phyloP scores from a whole-genome alignment of 1,139 yeast species.

The Pichia norvegensis region DNA sequence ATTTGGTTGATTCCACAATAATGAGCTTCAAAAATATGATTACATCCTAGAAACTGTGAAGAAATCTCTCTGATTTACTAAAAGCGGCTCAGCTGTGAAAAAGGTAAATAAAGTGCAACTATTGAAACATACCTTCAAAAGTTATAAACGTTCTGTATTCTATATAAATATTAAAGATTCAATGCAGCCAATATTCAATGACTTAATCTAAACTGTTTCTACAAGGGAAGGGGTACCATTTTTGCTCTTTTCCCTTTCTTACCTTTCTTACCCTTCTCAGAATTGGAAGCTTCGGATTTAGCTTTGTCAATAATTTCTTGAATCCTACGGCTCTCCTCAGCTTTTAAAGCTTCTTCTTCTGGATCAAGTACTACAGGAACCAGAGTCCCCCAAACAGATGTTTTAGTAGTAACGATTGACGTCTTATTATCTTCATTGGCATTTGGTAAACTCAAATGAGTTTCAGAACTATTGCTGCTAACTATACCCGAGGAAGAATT shows the following conservation, averaged over 20 bases:
- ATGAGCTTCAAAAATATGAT: no score
- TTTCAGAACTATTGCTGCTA: not conserved
- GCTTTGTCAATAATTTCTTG: conserved; percentile 46
- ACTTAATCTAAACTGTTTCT: not conserved
- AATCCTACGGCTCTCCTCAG: conserved; percentile 30
- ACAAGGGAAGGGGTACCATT: conserved; percentile 11
- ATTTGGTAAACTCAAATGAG: not conserved
- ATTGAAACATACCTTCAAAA: no score
- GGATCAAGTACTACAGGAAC: conserved; percentile 34
- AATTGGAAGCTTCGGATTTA: conserved; percentile 32
- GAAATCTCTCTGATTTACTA: no score
- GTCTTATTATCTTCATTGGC: not conserved
- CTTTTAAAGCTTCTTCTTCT: conserved; percentile 27
- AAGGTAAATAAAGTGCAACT: no score
- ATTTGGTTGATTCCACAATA: no score
- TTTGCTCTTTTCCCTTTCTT: conserved; percentile 34
- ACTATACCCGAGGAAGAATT: conserved; percentile 8
- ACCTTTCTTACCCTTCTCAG: conserved; percentile 32
- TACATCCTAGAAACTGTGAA: no score
- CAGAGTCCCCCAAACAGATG: conserved; percentile 54
- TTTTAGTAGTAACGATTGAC: conserved; percentile 6
- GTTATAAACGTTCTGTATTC: no score
- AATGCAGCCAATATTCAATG: no score
- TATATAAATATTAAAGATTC: no score
- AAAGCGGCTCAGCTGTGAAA: no score